phyloP scores from a whole-genome alignment of 2,329 filamentous ascomycete species.

The Xylaria sp. region DNA sequence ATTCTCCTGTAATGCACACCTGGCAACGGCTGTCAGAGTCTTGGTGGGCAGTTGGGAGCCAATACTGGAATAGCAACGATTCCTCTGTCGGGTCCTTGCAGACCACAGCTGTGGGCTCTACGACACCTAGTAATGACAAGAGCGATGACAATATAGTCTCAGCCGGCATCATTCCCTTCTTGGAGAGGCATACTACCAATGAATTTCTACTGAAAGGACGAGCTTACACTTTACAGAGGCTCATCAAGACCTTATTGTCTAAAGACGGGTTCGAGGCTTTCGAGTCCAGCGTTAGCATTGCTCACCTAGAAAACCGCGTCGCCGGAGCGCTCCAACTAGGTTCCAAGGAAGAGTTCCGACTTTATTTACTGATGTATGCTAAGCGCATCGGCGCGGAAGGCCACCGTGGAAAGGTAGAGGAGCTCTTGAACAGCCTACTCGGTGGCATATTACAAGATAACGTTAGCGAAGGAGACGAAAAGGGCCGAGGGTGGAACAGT shows the following conservation, averaged over 20 bases:
- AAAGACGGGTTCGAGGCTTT: constrained; percentile 93
- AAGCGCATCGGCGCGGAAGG: constrained; percentile 94
- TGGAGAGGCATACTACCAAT: constrained; percentile 94
- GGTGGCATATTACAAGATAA: constrained; percentile 75
- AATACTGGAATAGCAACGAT: constrained; percentile 99
- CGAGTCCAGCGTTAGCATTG: constrained; percentile 90
- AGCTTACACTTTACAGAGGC: constrained; percentile 88
- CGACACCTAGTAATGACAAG: constrained; percentile 59
- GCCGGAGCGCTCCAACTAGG: constrained; percentile 87
- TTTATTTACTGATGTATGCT: constrained; percentile 98
- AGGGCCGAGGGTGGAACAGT: constrained; percentile 70
- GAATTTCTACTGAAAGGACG: constrained; percentile 92
- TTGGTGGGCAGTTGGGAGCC: constrained; percentile 98
- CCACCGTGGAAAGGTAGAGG: constrained; percentile 87
- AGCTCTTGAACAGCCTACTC: constrained; percentile 83
- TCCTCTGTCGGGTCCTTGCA: constrained; percentile 85
- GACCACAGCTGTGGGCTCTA: constrained; percentile 72
- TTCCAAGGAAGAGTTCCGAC: constrained; percentile 89
- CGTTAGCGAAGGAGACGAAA: constrained; percentile 54
- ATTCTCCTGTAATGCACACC: constrained; percentile 83
- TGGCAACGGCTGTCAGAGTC: constrained; percentile 97
- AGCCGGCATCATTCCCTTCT: constrained; percentile 89
- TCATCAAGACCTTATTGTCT: constrained; percentile 88
- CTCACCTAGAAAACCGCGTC: constrained; percentile 93
- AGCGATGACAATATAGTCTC: constrained; percentile 72